phyloP scores from a whole-genome alignment of 139 green algal species.

The Tetraselmis striata region DNA sequence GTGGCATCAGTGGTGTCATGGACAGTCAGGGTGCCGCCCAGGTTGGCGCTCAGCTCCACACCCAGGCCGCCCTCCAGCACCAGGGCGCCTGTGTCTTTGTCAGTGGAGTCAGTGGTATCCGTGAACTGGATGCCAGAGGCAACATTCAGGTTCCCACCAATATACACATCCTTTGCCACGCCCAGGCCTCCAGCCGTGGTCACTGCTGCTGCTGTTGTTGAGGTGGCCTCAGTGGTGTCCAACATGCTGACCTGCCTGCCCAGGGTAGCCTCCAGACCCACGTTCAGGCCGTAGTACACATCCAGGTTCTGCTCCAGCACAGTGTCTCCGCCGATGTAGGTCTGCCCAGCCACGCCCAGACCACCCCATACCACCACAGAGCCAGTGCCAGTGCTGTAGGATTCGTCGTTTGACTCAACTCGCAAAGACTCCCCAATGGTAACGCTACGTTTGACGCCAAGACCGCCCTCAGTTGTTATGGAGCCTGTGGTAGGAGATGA shows the following conservation, averaged over 20 bases:
- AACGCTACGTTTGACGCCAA: not conserved
- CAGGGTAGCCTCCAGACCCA: not conserved
- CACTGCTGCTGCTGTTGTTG: not conserved
- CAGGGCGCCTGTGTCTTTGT: not conserved
- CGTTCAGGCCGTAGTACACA: not conserved
- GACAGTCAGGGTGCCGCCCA: not conserved
- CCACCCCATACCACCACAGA: not conserved
- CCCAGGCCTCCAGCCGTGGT: not conserved
- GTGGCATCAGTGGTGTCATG: not conserved
- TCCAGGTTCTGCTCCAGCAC: not conserved
- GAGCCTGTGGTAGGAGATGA: not conserved
- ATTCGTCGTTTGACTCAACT: not conserved
- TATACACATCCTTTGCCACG: not conserved
- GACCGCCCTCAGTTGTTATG: not conserved
- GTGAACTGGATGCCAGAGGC: not conserved
- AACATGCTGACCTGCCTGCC: not conserved
- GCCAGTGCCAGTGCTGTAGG: not conserved
- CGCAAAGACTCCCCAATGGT: not conserved
- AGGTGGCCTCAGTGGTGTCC: not conserved
- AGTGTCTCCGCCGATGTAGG: not conserved
- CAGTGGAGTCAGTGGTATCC: not conserved
- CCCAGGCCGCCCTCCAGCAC: not conserved
- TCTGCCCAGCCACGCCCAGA: not conserved
- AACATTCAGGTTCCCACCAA: not conserved
- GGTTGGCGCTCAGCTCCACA: not conserved